These are phyloP conservation scores for Chytriomyces hyalinus DNA, from an alignment of 192 early-diverging fungal species.

Conservation along the genomic window DNA sequence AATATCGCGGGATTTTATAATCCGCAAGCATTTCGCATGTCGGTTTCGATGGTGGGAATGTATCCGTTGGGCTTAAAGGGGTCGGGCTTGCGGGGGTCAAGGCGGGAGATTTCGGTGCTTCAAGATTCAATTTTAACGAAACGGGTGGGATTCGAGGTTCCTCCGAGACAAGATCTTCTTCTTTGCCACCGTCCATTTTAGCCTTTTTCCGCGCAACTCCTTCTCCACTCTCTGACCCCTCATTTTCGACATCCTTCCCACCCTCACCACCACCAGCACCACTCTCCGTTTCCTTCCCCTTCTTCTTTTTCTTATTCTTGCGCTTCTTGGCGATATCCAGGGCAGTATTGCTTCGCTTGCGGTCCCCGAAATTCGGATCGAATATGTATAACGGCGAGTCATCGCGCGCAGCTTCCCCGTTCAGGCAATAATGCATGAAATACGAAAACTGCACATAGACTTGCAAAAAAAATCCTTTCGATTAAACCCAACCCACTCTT, in stretches of 20 bases:
- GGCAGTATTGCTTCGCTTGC: conserved; percentile 43
- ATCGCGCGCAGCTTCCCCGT: conserved; percentile 59
- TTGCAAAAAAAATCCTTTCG: conserved; percentile 5
- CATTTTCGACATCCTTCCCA: conserved; percentile 1
- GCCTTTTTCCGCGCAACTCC: background rate
- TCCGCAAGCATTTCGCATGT: conserved; percentile 59
- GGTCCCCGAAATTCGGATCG: conserved; percentile 69
- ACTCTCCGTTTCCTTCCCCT: too few relatives aligned
- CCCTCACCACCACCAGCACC: background rate
- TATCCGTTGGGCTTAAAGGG: background rate
- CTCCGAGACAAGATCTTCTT: too few relatives aligned
- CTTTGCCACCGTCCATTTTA: too few relatives aligned
- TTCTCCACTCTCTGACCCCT: background rate
- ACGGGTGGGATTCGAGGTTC: too few relatives aligned
- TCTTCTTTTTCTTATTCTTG: conserved; percentile 25
- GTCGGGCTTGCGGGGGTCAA: background rate
- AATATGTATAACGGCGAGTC: conserved; percentile 85
- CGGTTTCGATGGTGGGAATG: conserved; percentile 19
- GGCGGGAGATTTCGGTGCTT: background rate
- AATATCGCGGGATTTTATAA: conserved; percentile 72
- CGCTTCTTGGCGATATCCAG: conserved; percentile 20
- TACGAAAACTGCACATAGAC: conserved; percentile 42
- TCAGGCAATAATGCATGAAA: conserved; percentile 53
- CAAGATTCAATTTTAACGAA: background rate
- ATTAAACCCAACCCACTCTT: too few relatives aligned